Evolutionary conservation across 2,329 filamentous ascomycete species (phyloP).

Genomic region (Alternaria atra): DNA sequence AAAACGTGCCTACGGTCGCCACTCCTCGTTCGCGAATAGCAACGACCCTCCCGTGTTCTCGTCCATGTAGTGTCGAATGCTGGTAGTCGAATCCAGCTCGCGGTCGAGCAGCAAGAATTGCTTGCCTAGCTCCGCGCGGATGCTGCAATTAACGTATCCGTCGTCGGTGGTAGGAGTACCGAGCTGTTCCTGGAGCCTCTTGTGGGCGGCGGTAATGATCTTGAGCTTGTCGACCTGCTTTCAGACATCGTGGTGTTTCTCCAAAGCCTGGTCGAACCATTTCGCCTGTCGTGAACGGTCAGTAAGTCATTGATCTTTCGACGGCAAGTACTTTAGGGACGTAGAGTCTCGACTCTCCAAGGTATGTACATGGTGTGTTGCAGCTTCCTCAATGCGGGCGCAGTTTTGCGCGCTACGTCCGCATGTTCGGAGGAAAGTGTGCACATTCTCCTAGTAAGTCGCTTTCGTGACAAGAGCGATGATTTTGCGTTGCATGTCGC

Average conservation of each 20-base stretch:
- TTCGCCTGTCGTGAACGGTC: not conserved
- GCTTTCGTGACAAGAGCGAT: not conserved
- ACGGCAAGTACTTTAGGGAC: not conserved
- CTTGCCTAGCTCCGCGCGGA: not conserved
- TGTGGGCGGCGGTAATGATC: not conserved
- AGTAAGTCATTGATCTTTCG: not conserved
- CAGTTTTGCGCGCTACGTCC: not conserved
- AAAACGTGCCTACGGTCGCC: not conserved
- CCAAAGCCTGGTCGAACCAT: not conserved
- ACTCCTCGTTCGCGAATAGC: not conserved
- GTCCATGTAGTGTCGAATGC: not conserved
- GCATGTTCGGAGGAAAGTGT: not conserved
- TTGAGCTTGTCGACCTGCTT: not conserved
- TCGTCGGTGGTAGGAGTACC: not conserved
- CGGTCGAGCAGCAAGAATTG: conserved; percentile 1
- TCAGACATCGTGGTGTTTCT: not conserved
- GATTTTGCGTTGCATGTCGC: not conserved
- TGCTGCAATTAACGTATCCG: not conserved
- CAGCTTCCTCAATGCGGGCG: not conserved
- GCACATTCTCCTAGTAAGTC: not conserved
- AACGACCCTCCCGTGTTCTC: conserved; percentile 3
- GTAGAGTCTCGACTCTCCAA: not conserved
- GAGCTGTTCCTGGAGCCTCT: not conserved
- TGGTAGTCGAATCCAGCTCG: not conserved
- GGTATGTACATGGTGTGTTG: not conserved